A percentile compares a stretch with the other conserved stretches of the same genome.
These are phyloP conservation scores for Fusarium proliferatum DNA, from an alignment of 2,329 filamentous ascomycete genomes.

Conservation along the genomic window DNA sequence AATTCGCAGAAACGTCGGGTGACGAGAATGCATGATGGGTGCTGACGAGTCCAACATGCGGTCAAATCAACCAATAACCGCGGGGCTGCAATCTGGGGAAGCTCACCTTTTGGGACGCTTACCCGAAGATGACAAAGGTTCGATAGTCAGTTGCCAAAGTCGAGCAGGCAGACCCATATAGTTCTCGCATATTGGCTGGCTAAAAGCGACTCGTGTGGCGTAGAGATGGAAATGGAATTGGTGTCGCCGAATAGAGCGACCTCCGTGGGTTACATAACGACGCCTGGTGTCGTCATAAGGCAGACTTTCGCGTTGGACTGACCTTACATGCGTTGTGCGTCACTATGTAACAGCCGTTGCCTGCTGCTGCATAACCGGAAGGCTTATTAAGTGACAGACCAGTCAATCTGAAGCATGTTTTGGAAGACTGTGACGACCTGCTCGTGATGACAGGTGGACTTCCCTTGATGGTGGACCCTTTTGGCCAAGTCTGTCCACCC, in stretches of 20 bases:
- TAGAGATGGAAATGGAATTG: constrained; percentile 12
- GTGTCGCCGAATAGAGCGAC: background rate
- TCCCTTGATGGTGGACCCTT: constrained; percentile 13
- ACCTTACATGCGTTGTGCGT: background rate
- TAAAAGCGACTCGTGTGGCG: constrained; percentile 11
- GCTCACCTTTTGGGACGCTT: constrained; percentile 18
- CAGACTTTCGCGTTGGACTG: background rate
- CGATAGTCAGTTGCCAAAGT: background rate
- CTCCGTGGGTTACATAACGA: background rate
- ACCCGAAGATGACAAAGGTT: constrained; percentile 24
- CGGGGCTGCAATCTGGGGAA: constrained; percentile 15
- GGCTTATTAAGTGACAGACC: background rate
- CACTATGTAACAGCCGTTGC: background rate
- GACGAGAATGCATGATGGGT: constrained; percentile 1
- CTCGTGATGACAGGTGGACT: constrained; percentile 11
- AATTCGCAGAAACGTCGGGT: background rate
- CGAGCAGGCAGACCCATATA: constrained; percentile 1
- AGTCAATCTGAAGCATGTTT: constrained; percentile 1
- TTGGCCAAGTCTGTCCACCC: constrained; percentile 12
- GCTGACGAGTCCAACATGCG: constrained; percentile 31
- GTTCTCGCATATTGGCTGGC: constrained; percentile 9
- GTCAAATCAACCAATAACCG: constrained; percentile 14
- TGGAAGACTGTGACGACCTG: background rate
- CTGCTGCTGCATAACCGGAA: background rate
- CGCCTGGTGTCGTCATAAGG: background rate